Percentiles rank a stretch among this genome's conserved stretches.
Evolutionary conservation across 805 yeast species (phyloP).

Genomic region (Ogataea paraovalis): DNA sequence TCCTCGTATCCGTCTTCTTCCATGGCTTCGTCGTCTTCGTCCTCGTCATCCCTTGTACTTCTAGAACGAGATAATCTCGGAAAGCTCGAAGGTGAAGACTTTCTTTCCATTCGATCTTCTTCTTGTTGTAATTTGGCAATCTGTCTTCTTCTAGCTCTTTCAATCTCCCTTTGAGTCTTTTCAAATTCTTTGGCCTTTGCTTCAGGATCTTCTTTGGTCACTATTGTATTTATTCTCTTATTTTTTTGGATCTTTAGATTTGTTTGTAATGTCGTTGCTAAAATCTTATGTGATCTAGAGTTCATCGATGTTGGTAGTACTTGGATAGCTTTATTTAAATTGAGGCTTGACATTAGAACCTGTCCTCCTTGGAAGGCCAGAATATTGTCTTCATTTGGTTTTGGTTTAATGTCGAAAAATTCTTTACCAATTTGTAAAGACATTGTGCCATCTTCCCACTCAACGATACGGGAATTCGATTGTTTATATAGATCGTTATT

Average conservation of each 20-base stretch:
- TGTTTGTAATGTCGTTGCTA: constrained; percentile 65
- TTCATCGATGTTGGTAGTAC: constrained; percentile 89
- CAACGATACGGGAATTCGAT: constrained; percentile 82
- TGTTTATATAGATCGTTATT: constrained; percentile 73
- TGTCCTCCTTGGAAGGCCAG: constrained; percentile 71
- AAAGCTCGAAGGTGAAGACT: constrained; percentile 10
- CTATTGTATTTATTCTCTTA: constrained; percentile 47
- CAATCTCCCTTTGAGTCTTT: constrained; percentile 58
- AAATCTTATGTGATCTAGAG: constrained; percentile 74
- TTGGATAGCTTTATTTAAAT: constrained; percentile 60
- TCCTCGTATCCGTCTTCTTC: constrained; percentile 29
- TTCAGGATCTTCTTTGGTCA: constrained; percentile 62
- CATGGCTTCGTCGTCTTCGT: constrained; percentile 32
- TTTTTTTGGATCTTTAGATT: constrained; percentile 42
- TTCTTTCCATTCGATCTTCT: constrained; percentile 54
- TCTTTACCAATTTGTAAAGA: constrained; percentile 87
- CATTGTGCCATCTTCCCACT: constrained; percentile 91
- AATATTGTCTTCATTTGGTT: constrained; percentile 65
- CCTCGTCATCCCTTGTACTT: constrained; percentile 37
- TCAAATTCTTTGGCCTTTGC: constrained; percentile 63
- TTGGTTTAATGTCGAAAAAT: constrained; percentile 70
- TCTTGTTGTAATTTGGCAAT: constrained; percentile 48
- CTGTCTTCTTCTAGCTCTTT: constrained; percentile 62
- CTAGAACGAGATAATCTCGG: constrained; percentile 6
- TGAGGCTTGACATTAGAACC: constrained; percentile 64